Base-by-base conservation (phyloP, 169 alveolate genomes). In the Eimeria maxima region DNA sequence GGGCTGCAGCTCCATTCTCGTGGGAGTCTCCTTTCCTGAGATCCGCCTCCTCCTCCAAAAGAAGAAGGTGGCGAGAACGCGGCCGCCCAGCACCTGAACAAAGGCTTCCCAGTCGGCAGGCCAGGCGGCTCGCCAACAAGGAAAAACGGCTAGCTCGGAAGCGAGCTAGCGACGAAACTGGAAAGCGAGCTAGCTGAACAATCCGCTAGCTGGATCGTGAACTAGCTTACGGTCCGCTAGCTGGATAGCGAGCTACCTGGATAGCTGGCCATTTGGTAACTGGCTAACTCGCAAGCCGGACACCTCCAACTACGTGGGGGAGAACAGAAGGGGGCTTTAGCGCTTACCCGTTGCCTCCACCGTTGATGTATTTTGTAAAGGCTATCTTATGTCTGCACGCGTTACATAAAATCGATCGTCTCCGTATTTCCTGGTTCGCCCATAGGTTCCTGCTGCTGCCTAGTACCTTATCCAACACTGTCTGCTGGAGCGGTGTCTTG, bases 21-120 rank as follows among this genome's bases (percentile, higher is more conserved):
- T 86, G 89, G 86, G 38, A 45, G 84, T 53, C 86, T 14, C 96
- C 96, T 29, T 93, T 93, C 63, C 45, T 93, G 50, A 38, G 55
- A 55, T 55, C 90, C 45, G 11, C 44, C 55, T 63, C 74, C 13
- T 80, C 93, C 44, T 78, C 93, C 22, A 45, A 93, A 22, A 78
- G 93, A 24, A 16, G 96, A 1, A 55, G 93, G 57, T 60, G 55
- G 76, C 92, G 96, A 3, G 20, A 57, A 42, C 65, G 93, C 27
- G 87, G 96, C 76, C 45, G 96, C 20, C 74, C 73, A 16, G 65
- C 63, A 11, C 93, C 96, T 1, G 96, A 93, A 5, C 18, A 78
- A 18, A 57, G 87, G 69, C 47, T 53, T 27, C 71, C 78, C 71
- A 93, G 76, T 14, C 83, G 96, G 29, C 92, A 80, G 60, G 87